Base-by-base conservation (phyloP, 805 yeast species). In the Lachancea cidri region DNA sequence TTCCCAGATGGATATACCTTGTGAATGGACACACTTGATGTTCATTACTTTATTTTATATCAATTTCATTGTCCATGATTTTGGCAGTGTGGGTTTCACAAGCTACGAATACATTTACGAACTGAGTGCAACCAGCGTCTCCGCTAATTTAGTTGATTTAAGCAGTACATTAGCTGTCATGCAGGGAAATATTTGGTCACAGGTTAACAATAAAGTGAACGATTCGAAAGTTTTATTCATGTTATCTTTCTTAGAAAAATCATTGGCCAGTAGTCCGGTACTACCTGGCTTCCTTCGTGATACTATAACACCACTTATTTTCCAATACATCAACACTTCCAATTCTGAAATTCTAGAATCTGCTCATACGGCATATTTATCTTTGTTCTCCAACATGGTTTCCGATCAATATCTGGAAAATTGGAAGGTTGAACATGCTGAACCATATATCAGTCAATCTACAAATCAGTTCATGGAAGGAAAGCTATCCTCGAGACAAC, bases 11-110 rank as follows among this genome's bases (percentile, higher is more conserved):
- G 29, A 6, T 9, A 6, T 18, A 3, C 32, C 40, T 5, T 7
- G 4, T 2, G 19, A 33, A 6, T 48, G 50, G 55, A 47, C 45
- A 29, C 33, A 35, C 7, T 49, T 46, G 25, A 44, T 46, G 9
- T 29, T 53, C 1, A 29, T 47, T 19, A 44, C 50, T n/a, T 36
- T 60, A 5, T 55, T 42, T 36, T 39, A 46, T 33, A 18, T 53
- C 14, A 48, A 54, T 40, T 60, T 55, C 33, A 55, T 60, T 22
- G 40, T 50, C 2, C 25, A 38, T 3, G 55, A 52, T 36, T 50
- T 60, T 37, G 64, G 65, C 2, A 39, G 44, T 0, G 35, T 36
- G 3, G 65, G 60, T 1, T 60, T 61, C 31, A 47, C 52, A 25
- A 45, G 58, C 4, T 61, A 58, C 35, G 56, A 54, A 29, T 49